These are phyloP conservation scores for Hanseniaspora uvarum DNA, from an alignment of 1,139 yeast genomes.

Conservation along the genomic window DNA sequence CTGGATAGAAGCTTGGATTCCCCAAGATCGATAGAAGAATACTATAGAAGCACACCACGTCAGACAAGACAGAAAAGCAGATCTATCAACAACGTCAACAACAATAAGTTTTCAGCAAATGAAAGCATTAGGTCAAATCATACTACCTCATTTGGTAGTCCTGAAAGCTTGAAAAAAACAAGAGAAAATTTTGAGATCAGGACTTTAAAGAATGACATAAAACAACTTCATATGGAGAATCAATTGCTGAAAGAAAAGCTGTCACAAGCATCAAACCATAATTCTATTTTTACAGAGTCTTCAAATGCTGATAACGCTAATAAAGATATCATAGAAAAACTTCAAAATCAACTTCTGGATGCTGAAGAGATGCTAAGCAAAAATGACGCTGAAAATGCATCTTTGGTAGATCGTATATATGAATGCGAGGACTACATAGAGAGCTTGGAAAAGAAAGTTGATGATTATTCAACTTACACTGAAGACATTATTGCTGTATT, in stretches of 20 bases:
- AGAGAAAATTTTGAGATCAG: neutral
- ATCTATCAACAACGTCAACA: conserved; percentile 1
- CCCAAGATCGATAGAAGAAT: neutral
- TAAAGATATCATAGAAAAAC: neutral
- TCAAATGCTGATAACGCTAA: neutral
- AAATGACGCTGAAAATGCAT: neutral
- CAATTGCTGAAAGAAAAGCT: neutral
- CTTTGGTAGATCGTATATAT: neutral
- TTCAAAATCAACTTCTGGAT: neutral
- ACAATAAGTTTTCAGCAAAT: neutral
- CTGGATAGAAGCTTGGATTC: neutral
- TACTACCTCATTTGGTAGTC: neutral
- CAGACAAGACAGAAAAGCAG: neutral
- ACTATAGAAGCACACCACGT: conserved; percentile 2
- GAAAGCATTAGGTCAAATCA: neutral
- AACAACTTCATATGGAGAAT: conserved; percentile 9
- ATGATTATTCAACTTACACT: conserved; percentile 1
- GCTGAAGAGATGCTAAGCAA: neutral
- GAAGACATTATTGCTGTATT: conserved; percentile 3
- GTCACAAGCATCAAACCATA: neutral
- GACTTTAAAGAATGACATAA: conserved; percentile 2
- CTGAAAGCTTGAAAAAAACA: neutral
- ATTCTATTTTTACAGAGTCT: neutral
- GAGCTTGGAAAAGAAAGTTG: neutral
- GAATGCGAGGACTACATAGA: neutral